Evolutionary conservation across 164 flowering plant genomes (phyloP), one percentile per base, ranked within the genome.

Genomic region (Umbellularia californica): DNA sequence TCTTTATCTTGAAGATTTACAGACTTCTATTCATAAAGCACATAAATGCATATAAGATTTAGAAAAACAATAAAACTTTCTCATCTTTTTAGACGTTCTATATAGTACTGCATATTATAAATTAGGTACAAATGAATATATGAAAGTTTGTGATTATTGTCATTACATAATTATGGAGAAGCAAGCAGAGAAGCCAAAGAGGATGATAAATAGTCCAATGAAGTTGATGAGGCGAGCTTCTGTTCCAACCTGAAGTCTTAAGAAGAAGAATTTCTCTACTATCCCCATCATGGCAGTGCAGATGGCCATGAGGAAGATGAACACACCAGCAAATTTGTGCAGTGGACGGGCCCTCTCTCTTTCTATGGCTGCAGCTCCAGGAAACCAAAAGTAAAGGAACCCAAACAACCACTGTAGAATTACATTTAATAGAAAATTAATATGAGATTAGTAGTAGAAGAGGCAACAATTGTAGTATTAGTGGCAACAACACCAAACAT

Each of bases 281-380:
- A 92, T 35, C 9, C 97, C 97, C 0, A 88, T 88, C 68, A 79
- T 76, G 3, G 97, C 93, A 9, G 95, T 58, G 70, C 86, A 82
- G 30, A 89, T 84, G 30, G 90, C 85, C 91, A 89, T 82, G 79
- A 80, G 83, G 23, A 92, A 58, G 19, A 90, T 78, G 14, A 84
- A 82, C 70, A 89, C 80, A 0, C 97, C 95, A 0, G 78, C 79
- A 9, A 72, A 60, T 3, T 76, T 67, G 30, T 77, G 80, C 73
- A 63, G 52, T 7, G 74, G 74, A 3, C 10, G n/a, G 14, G n/a
- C 51, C n/a, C 65, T 62, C 15, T 12, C 73, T 65, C 80, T 77
- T 5, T 25, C 33, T 22, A 51, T 1, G 0, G 3, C 3, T 67
- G 63, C 4, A 20, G 72, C 12, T n/a, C 70, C 19, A 6, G 72